Evolutionary conservation across 78 protist species (phyloP).

Genomic region (Pelomyxa schiedti): DNA sequence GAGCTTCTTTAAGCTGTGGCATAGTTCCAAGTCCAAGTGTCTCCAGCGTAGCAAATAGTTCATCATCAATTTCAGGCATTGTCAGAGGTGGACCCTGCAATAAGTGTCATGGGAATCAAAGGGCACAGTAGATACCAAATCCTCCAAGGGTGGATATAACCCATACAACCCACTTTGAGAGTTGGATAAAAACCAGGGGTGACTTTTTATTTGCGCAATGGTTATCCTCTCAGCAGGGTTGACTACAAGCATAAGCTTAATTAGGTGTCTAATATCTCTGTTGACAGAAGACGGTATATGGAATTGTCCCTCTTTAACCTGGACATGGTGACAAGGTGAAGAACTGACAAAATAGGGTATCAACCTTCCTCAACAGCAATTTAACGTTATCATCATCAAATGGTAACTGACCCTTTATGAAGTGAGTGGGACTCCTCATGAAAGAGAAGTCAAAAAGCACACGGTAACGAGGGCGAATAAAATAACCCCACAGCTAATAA

Average conservation of each 20-base stretch:
- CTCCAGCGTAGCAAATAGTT: neutral
- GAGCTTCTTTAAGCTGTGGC: neutral
- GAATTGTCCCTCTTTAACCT: conserved; percentile 50
- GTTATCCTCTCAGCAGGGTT: conserved; percentile 60
- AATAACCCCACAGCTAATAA: conserved; percentile 74
- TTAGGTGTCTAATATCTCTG: conserved; percentile 36
- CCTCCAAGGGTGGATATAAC: neutral
- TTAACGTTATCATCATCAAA: conserved; percentile 75
- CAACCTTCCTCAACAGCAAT: conserved; percentile 37
- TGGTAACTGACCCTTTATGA: conserved; percentile 68
- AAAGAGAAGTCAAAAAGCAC: neutral
- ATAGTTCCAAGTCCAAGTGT: neutral
- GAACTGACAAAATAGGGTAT: too few species aligned
- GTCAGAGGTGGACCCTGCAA: neutral
- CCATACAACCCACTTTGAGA: neutral
- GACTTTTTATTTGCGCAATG: conserved; percentile 42
- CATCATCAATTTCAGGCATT: neutral
- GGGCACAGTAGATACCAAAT: neutral
- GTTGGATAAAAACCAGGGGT: conserved; percentile 64
- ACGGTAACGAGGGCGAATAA: conserved; percentile 68
- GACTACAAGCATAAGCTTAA: conserved; percentile 58
- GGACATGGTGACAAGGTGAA: too few species aligned
- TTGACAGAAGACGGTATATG: conserved; percentile 52
- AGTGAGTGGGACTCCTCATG: neutral
- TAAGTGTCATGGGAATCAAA: neutral